Conservation (phyloP, 2,329 filamentous ascomycete species). For the Phialocephala subalpina region DNA sequence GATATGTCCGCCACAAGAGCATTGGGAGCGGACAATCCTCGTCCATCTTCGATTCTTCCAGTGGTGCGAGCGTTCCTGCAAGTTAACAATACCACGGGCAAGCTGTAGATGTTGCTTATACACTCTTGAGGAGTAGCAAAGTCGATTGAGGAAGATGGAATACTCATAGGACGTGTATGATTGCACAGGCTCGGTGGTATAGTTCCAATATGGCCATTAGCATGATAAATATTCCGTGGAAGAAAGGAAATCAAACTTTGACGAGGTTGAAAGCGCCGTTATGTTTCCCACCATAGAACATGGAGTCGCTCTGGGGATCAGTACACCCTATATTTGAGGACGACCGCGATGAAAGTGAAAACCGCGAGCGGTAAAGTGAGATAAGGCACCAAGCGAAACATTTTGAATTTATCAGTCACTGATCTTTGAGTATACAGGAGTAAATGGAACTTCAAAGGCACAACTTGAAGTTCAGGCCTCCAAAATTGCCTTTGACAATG, state of each 20-base stretch:
- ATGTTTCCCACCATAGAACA: too few species aligned
- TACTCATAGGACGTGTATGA: neutral
- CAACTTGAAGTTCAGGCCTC: neutral
- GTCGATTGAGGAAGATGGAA: neutral
- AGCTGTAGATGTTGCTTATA: neutral
- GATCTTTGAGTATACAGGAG: neutral
- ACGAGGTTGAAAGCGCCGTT: conserved; percentile 8
- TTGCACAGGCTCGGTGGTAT: neutral
- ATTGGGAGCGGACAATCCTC: neutral
- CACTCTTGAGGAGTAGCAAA: neutral
- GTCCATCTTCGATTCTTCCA: neutral
- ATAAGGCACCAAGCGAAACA: neutral
- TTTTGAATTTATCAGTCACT: neutral
- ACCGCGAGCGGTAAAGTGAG: neutral
- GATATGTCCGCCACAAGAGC: neutral
- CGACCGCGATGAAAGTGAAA: neutral
- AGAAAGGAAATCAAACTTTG: neutral
- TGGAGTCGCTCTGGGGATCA: too few species aligned
- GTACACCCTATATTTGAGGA: too few species aligned
- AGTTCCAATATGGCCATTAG: neutral
- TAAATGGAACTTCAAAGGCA: neutral
- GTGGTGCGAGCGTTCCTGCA: neutral
- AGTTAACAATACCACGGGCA: neutral
- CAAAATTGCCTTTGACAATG: neutral
- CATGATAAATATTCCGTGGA: neutral